Percentiles rank a stretch among this genome's conserved stretches.
phyloP scores from a whole-genome alignment of 768 basidiomycete genomes.

The Mycena filopes region DNA sequence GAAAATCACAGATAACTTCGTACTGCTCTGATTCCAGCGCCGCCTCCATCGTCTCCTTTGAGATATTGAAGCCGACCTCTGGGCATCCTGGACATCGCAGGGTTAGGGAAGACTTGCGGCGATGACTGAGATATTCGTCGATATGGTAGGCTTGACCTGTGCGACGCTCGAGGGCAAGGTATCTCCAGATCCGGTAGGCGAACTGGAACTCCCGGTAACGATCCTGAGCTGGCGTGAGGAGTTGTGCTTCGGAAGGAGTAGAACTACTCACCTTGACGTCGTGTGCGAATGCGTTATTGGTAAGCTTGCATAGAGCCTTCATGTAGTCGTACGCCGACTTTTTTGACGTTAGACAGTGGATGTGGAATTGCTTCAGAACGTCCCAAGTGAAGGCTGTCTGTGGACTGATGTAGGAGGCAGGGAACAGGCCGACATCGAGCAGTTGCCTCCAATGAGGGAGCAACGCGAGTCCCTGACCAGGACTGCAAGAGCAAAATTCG shows the following conservation, averaged over 20 bases:
- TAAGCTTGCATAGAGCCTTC: slow-evolving; percentile 31
- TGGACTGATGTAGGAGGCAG: slow-evolving; percentile 30
- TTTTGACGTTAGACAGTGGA: slow-evolving; percentile 44
- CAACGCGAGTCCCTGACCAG: too few species aligned
- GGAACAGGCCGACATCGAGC: slow-evolving; percentile 21
- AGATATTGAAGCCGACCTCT: slow-evolving; percentile 40
- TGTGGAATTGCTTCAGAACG: slow-evolving; percentile 41
- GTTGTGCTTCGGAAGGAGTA: slow-evolving; percentile 3
- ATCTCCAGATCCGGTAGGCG: slow-evolving; percentile 39
- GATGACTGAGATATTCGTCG: slow-evolving; percentile 26
- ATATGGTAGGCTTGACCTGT: slow-evolving; percentile 37
- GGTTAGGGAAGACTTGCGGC: slow-evolving; percentile 26
- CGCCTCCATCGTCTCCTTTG: slow-evolving; percentile 27
- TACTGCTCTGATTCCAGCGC: slow-evolving; percentile 12
- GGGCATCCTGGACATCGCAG: slow-evolving; percentile 42
- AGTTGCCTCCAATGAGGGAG: too few species aligned
- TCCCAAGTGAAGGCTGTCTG: slow-evolving; percentile 30
- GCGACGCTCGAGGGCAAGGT: slow-evolving; percentile 30
- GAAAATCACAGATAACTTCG: background rate
- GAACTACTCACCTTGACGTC: slow-evolving; percentile 8
- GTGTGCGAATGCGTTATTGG: slow-evolving; percentile 37
- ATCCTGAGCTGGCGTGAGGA: slow-evolving; percentile 28
- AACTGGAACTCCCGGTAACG: slow-evolving; percentile 36
- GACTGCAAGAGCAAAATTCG: too few species aligned
- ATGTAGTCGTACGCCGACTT: slow-evolving; percentile 43